phyloP scores from a whole-genome alignment of 805 yeast genomes.

The Saccharomycopsis babjevae region DNA sequence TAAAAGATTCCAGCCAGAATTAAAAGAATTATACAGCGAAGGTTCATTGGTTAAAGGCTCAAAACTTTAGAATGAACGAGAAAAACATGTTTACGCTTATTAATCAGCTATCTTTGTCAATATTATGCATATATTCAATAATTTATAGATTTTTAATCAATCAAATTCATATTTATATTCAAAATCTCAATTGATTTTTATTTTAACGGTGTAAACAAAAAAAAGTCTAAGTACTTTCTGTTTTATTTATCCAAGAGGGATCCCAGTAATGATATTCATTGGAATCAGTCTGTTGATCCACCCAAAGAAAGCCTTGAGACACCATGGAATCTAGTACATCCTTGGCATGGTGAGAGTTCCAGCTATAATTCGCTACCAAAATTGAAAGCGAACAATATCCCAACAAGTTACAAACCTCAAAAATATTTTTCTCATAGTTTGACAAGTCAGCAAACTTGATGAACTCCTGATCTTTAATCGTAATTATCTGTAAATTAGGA shows the following conservation, averaged over 20 bases:
- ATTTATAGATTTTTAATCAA: no score
- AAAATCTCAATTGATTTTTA: no score
- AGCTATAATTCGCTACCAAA: constrained; percentile 61
- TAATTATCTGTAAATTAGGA: constrained; percentile 56
- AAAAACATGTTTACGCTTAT: not conserved
- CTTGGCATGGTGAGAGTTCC: constrained; percentile 58
- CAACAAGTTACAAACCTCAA: constrained; percentile 65
- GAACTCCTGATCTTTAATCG: constrained; percentile 45
- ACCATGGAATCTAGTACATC: constrained; percentile 71
- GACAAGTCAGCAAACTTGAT: constrained; percentile 24
- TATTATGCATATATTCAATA: no score
- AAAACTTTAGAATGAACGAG: not conserved
- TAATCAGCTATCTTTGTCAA: no score
- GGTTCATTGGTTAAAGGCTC: constrained; percentile 23
- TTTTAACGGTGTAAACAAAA: no score
- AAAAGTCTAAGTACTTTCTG: not conserved
- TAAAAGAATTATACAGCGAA: constrained; percentile 33
- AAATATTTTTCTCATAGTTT: constrained; percentile 58
- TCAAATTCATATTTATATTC: no score
- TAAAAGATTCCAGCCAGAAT: constrained; percentile 28
- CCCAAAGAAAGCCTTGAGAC: constrained; percentile 75
- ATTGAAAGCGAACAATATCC: constrained; percentile 64
- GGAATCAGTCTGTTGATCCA: constrained; percentile 33
- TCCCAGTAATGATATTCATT: constrained; percentile 54
- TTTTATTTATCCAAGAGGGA: constrained; percentile 50